A percentile compares a stretch with the other conserved stretches of the same genome.
These are phyloP conservation scores for Eutrema salsugineum DNA, from an alignment of 441 rosid species.

Conservation along the genomic window DNA sequence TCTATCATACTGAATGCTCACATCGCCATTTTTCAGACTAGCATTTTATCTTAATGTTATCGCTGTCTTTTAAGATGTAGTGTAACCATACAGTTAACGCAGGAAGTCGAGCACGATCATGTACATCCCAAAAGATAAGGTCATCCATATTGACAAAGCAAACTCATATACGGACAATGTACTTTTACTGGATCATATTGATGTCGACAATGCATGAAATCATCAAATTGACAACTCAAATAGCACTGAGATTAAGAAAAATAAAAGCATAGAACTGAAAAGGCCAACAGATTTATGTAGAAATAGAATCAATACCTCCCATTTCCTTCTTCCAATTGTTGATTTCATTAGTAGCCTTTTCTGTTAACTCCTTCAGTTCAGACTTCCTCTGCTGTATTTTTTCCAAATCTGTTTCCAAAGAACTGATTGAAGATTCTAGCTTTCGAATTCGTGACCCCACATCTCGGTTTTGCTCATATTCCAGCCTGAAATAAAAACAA, in stretches of 20 bases:
- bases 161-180: constrained; percentile 14
- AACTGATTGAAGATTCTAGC: constrained; percentile 67
- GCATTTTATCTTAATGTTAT: not conserved
- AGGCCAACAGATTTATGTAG: constrained; percentile 1
- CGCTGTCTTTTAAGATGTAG: not conserved
- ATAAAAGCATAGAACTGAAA: not conserved
- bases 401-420: constrained; percentile 72
- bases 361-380: constrained; percentile 63
- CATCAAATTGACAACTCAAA: constrained; percentile 11
- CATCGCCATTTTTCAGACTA: not conserved
- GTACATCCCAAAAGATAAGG: constrained; percentile 1
- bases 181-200: not conserved
- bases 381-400: constrained; percentile 58
- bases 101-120: not conserved
- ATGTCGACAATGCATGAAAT: not conserved
- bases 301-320: constrained; percentile 49
- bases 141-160: constrained; percentile 6
- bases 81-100: not conserved
- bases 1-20: not conserved
- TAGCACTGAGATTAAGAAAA: not conserved
- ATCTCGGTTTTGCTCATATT: constrained; percentile 93
- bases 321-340: constrained; percentile 71
- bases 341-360: constrained; percentile 62
- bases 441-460: constrained; percentile 78
- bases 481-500: constrained; percentile 59